A percentile compares a stretch with the other conserved stretches of the same genome.
Evolutionary conservation across 257 asterid species (phyloP).

Genomic region (Fraxinus pennsylvanica): DNA sequence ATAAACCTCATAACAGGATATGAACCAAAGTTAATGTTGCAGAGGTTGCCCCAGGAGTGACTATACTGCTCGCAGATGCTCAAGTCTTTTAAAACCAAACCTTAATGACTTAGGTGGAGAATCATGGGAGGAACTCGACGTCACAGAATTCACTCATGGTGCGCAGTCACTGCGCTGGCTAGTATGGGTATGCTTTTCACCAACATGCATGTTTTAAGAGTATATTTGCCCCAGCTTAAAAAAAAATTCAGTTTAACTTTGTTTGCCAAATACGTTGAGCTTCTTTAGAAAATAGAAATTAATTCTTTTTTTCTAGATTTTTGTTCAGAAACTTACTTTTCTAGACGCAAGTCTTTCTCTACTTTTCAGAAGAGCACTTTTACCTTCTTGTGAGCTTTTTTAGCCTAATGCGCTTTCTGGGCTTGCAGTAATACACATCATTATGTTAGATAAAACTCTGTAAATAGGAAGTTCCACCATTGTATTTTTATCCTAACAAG

Average conservation of each 20-base stretch:
- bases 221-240: neutral
- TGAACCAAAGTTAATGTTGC: conserved; percentile 71
- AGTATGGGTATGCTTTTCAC: conserved; percentile 66
- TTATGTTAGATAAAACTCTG: neutral
- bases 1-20: conserved; percentile 58
- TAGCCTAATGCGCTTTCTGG: neutral
- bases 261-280: neutral
- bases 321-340: neutral
- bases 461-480: neutral
- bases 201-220: neutral
- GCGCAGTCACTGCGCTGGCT: conserved; percentile 92
- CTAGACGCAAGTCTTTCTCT: neutral
- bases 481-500: neutral
- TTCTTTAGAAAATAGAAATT: neutral
- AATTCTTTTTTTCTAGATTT: neutral
- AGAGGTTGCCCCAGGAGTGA: conserved; percentile 87
- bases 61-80: conserved; percentile 64
- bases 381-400: neutral
- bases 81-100: conserved; percentile 61
- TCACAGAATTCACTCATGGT: conserved; percentile 52
- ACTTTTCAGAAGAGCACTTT: neutral
- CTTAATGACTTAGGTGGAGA: conserved; percentile 66
- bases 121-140: conserved; percentile 96
- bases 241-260: neutral
- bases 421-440: neutral